These are phyloP conservation scores for Colletotrichum chlorophyti DNA, from an alignment of 2,329 filamentous ascomycete genomes.

Conservation along the genomic window DNA sequence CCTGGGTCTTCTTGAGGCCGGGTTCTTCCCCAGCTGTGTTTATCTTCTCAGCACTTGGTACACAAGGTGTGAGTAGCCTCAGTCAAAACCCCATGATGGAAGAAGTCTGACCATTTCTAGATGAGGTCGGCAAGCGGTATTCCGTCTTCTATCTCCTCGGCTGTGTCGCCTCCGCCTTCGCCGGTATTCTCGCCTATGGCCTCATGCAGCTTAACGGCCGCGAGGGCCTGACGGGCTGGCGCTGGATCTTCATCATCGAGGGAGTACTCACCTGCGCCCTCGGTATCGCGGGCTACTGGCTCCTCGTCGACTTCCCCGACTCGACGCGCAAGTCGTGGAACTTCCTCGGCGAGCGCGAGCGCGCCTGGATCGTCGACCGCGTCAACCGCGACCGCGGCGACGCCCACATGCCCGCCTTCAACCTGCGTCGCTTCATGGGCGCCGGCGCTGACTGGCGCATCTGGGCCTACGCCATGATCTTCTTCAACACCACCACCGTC, in stretches of 20 bases:
- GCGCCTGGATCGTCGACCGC: conserved; percentile 57
- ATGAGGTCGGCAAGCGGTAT: conserved; percentile 74
- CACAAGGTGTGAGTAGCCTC: conserved; percentile 59
- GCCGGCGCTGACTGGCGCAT: conserved; percentile 61
- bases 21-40: conserved; percentile 74
- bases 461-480: conserved; percentile 67
- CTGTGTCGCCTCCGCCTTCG: conserved; percentile 69
- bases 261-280: conserved; percentile 62
- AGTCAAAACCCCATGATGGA: not conserved
- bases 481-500: conserved; percentile 73
- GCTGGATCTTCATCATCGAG: conserved; percentile 70
- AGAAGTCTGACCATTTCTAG: conserved; percentile 38
- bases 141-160: conserved; percentile 74
- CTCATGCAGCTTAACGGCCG: conserved; percentile 69
- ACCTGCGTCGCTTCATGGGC: conserved; percentile 51
- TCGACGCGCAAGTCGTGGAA: conserved; percentile 55
- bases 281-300: conserved; percentile 57
- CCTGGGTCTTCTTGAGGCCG: conserved; percentile 71
- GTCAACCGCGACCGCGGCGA: conserved; percentile 67
- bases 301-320: conserved; percentile 71
- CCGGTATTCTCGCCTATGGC: conserved; percentile 74
- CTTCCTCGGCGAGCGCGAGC: conserved; percentile 60
- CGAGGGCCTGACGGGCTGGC: conserved; percentile 63
- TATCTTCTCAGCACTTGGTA: conserved; percentile 81
- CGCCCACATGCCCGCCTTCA: conserved; percentile 59